phyloP scores from a whole-genome alignment of 1,284 basidiomycete genomes.

The Laetiporus sulphureus region DNA sequence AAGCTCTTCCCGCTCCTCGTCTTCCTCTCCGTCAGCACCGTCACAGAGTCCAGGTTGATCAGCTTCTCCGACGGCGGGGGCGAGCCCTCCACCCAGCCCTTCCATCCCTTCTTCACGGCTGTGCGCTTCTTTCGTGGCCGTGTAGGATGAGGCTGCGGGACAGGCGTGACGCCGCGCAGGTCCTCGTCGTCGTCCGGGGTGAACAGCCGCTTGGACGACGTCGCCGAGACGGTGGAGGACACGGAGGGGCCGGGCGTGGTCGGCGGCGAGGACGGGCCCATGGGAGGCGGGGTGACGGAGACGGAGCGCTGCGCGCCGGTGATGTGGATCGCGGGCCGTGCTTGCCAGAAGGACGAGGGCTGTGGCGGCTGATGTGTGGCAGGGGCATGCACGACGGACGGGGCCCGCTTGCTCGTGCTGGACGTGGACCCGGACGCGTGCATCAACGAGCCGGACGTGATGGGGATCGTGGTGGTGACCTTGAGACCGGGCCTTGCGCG shows the following conservation, averaged over 20 bases:
- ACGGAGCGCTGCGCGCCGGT: constrained; percentile 56
- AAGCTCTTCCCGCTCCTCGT: constrained; percentile 77
- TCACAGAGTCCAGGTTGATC: constrained; percentile 69
- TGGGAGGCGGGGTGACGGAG: constrained; percentile 69
- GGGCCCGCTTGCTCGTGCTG: constrained; percentile 11
- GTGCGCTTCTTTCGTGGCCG: constrained; percentile 55
- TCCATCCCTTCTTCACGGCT: constrained; percentile 75
- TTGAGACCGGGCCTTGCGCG: constrained; percentile 23
- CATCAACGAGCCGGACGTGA: constrained; percentile 10
- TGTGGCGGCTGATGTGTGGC: constrained; percentile 1
- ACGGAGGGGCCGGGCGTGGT: constrained; percentile 69
- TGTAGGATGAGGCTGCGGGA: constrained; percentile 21
- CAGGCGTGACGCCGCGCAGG: constrained; percentile 21
- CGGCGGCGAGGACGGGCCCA: constrained; percentile 53
- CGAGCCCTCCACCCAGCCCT: constrained; percentile 79
- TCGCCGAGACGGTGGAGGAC: constrained; percentile 65
- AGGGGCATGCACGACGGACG: not conserved
- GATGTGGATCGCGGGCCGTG: constrained; percentile 62
- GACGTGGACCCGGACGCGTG: constrained; percentile 8
- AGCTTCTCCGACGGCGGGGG: constrained; percentile 72
- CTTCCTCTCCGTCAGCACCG: constrained; percentile 53
- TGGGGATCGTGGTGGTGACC: constrained; percentile 12
- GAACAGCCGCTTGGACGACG: constrained; percentile 69
- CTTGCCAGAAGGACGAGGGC: constrained; percentile 51
- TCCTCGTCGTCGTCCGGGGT: constrained; percentile 52